Evolutionary conservation across 805 yeast species (phyloP).

Genomic region (Starmerella stigmatis): DNA sequence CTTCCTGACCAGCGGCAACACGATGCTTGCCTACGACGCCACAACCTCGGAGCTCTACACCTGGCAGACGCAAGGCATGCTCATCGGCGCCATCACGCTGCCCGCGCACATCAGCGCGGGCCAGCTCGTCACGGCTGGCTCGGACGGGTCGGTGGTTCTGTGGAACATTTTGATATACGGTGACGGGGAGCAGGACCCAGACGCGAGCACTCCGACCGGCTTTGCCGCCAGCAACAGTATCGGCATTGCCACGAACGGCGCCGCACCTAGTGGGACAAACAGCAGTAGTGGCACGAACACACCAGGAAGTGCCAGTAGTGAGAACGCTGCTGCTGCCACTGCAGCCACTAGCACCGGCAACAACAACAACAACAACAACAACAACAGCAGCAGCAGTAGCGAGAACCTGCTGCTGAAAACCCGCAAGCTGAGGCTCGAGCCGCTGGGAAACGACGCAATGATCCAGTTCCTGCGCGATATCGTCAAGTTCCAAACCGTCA

Average conservation of each 20-base stretch:
- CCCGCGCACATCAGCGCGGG: constrained; percentile 10
- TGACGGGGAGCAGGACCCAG: constrained; percentile 1
- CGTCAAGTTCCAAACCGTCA: constrained; percentile 65
- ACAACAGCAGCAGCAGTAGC: background rate
- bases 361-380: too few relatives aligned
- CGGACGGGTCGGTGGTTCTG: constrained; percentile 53
- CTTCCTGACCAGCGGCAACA: constrained; percentile 49
- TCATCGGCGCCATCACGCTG: constrained; percentile 21
- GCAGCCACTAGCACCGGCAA: too few relatives aligned
- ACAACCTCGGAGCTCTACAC: constrained; percentile 35
- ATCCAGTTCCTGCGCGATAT: constrained; percentile 49
- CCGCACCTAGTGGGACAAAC: background rate
- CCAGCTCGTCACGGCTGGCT: constrained; percentile 24
- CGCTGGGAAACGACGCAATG: constrained; percentile 50
- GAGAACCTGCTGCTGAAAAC: constrained; percentile 3
- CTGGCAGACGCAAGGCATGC: constrained; percentile 22
- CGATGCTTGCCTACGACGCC: constrained; percentile 44
- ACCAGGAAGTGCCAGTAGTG: background rate
- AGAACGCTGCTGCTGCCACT: too few relatives aligned
- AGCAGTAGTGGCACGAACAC: background rate
- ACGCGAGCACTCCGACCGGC: background rate
- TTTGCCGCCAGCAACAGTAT: background rate
- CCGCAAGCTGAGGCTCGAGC: constrained; percentile 20
- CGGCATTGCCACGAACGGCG: too few relatives aligned
- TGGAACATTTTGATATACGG: constrained; percentile 45